Percentiles rank a stretch among this genome's conserved stretches.
These are phyloP conservation scores for Fusarium guadeloupense DNA, from an alignment of 2,329 filamentous ascomycete genomes.

Conservation along the genomic window DNA sequence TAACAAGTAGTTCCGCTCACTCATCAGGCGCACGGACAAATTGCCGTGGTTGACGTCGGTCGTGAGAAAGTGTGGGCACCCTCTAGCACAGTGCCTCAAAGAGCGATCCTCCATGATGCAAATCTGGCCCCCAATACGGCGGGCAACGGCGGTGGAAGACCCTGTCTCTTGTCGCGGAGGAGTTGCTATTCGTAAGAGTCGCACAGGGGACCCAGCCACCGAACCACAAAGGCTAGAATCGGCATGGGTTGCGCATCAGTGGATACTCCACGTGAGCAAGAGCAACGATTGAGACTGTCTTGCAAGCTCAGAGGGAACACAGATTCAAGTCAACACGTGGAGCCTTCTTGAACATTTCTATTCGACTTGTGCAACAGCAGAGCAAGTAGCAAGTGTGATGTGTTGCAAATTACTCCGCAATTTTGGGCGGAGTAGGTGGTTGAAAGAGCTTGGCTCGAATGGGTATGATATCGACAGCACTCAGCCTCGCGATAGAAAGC, in stretches of 20 bases:
- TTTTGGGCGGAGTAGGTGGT: conserved; percentile 11
- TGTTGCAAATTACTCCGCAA: conserved; percentile 21
- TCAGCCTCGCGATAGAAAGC: conserved; percentile 1
- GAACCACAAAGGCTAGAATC: conserved; percentile 39
- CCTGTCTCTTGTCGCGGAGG: conserved; percentile 34
- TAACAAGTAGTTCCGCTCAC: conserved; percentile 35
- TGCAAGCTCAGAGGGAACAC: conserved; percentile 35
- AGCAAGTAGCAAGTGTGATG: conserved; percentile 27
- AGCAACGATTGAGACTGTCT: conserved; percentile 40
- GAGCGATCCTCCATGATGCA: conserved; percentile 25
- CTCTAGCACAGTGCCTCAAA: conserved; percentile 32
- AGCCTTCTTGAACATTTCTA: conserved; percentile 40
- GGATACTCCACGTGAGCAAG: conserved; percentile 45
- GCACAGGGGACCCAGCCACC: conserved; percentile 40
- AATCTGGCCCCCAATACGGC: conserved; percentile 17
- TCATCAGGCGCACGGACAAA: conserved; percentile 33
- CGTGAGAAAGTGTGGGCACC: conserved; percentile 28
- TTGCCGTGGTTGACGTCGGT: conserved; percentile 31
- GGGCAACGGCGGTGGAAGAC: conserved; percentile 34
- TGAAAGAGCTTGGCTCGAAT: not conserved
- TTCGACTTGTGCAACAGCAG: conserved; percentile 40
- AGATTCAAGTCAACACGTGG: conserved; percentile 44
- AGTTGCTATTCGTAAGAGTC: conserved; percentile 36
- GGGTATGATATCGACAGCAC: conserved; percentile 18
- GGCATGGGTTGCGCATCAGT: conserved; percentile 45